These are phyloP conservation scores for Termitomyces sp. DNA, from an alignment of 768 basidiomycete species.

Conservation along the genomic window DNA sequence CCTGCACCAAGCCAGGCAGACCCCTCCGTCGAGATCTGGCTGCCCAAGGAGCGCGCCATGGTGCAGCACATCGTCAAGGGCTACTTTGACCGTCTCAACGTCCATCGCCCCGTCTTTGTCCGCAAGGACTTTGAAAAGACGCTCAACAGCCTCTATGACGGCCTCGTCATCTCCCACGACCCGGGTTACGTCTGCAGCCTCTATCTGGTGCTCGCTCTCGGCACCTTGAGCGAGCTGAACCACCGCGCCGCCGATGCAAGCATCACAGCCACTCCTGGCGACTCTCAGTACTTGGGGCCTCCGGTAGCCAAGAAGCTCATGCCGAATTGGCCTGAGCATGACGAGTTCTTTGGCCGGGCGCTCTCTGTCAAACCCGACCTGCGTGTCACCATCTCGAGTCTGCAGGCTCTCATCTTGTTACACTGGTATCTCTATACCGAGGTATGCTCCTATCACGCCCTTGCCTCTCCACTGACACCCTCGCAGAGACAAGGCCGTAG, in stretches of 20 bases:
- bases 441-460: conserved; percentile 33
- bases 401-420: conserved; percentile 78
- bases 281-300: conserved; percentile 28
- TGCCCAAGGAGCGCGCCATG: conserved; percentile 74
- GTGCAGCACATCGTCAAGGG: conserved; percentile 56
- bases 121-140: conserved; percentile 63
- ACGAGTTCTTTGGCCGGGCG: conserved; percentile 81
- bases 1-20: conserved; percentile 22
- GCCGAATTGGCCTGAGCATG: conserved; percentile 74
- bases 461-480: conserved; percentile 4
- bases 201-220: conserved; percentile 74
- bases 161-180: conserved; percentile 45
- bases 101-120: conserved; percentile 73
- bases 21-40: conserved; percentile 49
- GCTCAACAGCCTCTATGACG: conserved; percentile 63
- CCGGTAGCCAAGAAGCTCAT: conserved; percentile 55
- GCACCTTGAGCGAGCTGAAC: conserved; percentile 79
- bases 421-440: conserved; percentile 92
- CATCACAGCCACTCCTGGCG: conserved; percentile 29
- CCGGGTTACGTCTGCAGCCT: conserved; percentile 76
- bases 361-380: conserved; percentile 76
- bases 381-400: conserved; percentile 73
- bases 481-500: conserved; percentile 81
- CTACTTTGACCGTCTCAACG: conserved; percentile 75
- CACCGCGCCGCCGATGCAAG: conserved; percentile 56